These are phyloP conservation scores for Acidomyces sp. DNA, from an alignment of 495 filamentous ascomycete genomes.

Conservation along the genomic window DNA sequence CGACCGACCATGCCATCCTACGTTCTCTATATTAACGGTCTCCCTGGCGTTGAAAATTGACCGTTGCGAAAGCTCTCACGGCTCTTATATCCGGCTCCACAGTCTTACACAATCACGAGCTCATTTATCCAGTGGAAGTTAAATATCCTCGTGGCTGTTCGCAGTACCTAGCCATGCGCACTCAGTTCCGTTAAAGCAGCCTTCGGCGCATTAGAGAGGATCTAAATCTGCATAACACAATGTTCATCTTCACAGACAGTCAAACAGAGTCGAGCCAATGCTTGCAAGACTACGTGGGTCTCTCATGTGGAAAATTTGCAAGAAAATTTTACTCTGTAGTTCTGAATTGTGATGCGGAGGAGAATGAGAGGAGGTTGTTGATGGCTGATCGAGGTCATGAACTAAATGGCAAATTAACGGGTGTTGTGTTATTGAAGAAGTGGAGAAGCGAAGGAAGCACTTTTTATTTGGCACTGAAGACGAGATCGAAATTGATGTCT, in stretches of 20 bases:
- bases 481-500: conserved; percentile 8
- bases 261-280: conserved; percentile 11
- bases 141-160: background rate
- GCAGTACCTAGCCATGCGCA: conserved; percentile 1
- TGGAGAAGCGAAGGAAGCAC: background rate
- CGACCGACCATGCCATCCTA: conserved; percentile 1
- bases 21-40: conserved; percentile 9
- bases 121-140: conserved; percentile 8
- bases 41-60: conserved; percentile 5
- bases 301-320: background rate
- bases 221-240: background rate
- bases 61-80: conserved; percentile 3
- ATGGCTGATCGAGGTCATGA: background rate
- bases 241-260: conserved; percentile 13
- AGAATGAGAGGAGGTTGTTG: conserved; percentile 3
- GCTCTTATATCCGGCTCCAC: background rate
- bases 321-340: conserved; percentile 3
- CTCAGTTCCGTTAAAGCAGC: conserved; percentile 1
- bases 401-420: conserved; percentile 3
- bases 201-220: conserved; percentile 1
- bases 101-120: conserved; percentile 12
- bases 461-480: conserved; percentile 4
- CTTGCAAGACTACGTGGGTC: conserved; percentile 7
- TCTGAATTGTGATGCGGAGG: conserved; percentile 3
- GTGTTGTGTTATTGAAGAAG: background rate